A percentile compares a stretch with the other conserved stretches of the same genome.
Evolutionary conservation across 192 early-diverging fungal genomes (phyloP).

Genomic region (Coemansia sp.): DNA sequence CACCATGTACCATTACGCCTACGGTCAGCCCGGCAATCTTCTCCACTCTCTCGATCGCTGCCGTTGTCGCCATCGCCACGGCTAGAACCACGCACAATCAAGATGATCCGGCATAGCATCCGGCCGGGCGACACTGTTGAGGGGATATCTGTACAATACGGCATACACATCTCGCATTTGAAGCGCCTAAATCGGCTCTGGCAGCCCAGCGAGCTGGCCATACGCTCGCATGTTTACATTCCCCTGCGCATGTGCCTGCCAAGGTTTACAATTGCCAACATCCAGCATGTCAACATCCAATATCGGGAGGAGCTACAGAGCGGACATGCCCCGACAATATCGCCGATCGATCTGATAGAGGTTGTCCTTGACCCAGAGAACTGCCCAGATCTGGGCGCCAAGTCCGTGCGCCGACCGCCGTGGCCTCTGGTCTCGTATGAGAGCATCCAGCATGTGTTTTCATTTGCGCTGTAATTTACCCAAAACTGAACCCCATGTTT

Average conservation of each 20-base stretch:
- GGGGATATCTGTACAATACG: slow-evolving; percentile 34
- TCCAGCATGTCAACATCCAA: slow-evolving; percentile 17
- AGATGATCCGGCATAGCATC: slow-evolving; percentile 33
- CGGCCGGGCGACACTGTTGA: slow-evolving; percentile 19
- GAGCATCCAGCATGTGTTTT: slow-evolving; percentile 25
- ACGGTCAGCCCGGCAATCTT: too few species aligned
- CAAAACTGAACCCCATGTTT: not conserved
- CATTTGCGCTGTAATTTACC: slow-evolving; percentile 18
- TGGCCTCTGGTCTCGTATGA: slow-evolving; percentile 34
- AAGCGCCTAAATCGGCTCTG: slow-evolving; percentile 45
- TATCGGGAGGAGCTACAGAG: not conserved
- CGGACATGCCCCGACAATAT: not conserved
- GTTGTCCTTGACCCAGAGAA: slow-evolving; percentile 15
- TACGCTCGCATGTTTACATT: slow-evolving; percentile 31
- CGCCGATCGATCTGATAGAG: slow-evolving; percentile 27
- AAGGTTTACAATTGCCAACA: slow-evolving; percentile 16
- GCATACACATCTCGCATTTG: slow-evolving; percentile 24
- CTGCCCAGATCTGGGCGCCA: not conserved
- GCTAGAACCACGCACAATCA: slow-evolving; percentile 18
- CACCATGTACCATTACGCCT: too few species aligned
- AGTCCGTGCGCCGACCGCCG: not conserved
- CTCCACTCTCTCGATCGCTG: not conserved
- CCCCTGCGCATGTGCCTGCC: slow-evolving; percentile 38
- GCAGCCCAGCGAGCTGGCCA: slow-evolving; percentile 33
- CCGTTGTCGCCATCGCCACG: not conserved